Evolutionary conservation across 1,139 yeast species (phyloP), one percentile per base, ranked within the genome.

Genomic region (Scheffersomyces quercinus): DNA sequence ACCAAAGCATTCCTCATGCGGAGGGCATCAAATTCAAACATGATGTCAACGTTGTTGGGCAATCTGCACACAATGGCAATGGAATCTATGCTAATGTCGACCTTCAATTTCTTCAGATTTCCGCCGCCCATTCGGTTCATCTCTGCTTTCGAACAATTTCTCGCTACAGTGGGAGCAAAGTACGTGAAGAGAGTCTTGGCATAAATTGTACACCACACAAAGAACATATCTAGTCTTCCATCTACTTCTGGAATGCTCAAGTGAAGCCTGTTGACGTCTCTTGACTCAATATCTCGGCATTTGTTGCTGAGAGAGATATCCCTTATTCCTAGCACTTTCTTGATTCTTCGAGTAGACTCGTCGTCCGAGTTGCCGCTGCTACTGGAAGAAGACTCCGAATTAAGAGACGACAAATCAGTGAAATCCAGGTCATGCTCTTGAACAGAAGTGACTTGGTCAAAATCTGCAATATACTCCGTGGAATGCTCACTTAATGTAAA

Each of bases 21-120:
- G 8, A 79, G 54, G 2, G 64, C 56, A 46, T 75, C 79, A 4
- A 77, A 45, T 52, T 82, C 87, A 29, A 81, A 42, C 68, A 83
- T 67, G 4, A 79, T 56, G 47, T 76, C 79, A 24, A 77, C 82
- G 20, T 68, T 63, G 44, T 73, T 71, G 0, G 87, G 87, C 24
- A 82, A 58, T 28, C 77, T 62, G 2, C 73, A 56, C 36, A 79
- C 78, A 35, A 76, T 43, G 2, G 82, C 71, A 13, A 73, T 65
- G 3, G 81, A 66, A 37, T 67, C 67, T 10, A 73, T 54, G n/a
- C 59, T 53, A 2, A 77, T 48, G 40, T 72, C 74, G 35, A 77
- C 46, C 40, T 66, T 67, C 11, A 69, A 31, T 8, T 54, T 46
- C 38, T 58, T 60, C 26, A 54, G 58, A 35, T 47, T 47, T 3